Evolutionary conservation across 345 rosid species (phyloP).

Genomic region (Passiflora organensis): DNA sequence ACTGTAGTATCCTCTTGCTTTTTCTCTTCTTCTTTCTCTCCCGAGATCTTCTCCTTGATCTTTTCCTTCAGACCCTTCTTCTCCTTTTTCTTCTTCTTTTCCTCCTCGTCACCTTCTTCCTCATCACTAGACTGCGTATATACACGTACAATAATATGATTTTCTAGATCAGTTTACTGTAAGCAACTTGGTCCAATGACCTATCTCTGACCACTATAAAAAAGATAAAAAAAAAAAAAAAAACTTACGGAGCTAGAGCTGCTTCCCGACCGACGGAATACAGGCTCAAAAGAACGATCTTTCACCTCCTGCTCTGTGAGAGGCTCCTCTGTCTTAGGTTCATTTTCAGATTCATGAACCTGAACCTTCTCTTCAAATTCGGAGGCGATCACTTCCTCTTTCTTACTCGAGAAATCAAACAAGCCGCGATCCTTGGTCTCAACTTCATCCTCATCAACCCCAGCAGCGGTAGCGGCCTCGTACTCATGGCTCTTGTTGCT

Average conservation of each 20-base stretch:
- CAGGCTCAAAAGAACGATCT: slow-evolving; percentile 49
- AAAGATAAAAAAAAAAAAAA: too few species aligned
- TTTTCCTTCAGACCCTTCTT: slow-evolving; percentile 57
- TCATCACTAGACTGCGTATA: slow-evolving; percentile 68
- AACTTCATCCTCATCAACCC: slow-evolving; percentile 16
- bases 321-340: too few species aligned
- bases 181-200: too few species aligned
- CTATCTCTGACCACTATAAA: too few species aligned
- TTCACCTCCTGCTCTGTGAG: slow-evolving; percentile 25
- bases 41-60: slow-evolving; percentile 44
- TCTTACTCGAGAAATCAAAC: slow-evolving; percentile 75
- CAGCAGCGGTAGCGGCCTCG: slow-evolving; percentile 26
- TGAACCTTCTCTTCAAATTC: slow-evolving; percentile 66
- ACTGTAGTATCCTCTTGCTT: background rate
- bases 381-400: slow-evolving; percentile 47
- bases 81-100: slow-evolving; percentile 50
- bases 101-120: slow-evolving; percentile 62
- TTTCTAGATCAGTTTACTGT: too few species aligned
- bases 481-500: slow-evolving; percentile 38
- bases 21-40: slow-evolving; percentile 15
- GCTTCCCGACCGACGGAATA: slow-evolving; percentile 64
- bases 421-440: slow-evolving; percentile 71
- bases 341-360: slow-evolving; percentile 49
- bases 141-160: too few species aligned
- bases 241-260: slow-evolving; percentile 94